Base-by-base conservation (phyloP, 1,139 yeast species). In the Yamadazyma mexicana region DNA sequence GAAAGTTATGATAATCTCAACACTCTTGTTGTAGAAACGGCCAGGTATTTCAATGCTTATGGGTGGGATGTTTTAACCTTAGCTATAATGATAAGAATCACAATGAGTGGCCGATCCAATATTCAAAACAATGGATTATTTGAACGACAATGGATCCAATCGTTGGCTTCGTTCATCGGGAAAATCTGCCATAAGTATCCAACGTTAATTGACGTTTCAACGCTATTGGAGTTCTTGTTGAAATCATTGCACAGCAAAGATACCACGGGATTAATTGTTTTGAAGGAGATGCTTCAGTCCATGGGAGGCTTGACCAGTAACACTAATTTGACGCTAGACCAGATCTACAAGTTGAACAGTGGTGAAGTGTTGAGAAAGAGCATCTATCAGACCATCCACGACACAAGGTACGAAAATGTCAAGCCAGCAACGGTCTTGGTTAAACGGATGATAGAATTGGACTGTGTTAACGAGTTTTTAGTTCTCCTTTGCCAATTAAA, bases 1-100 rank as follows among this genome's bases (percentile, higher is more conserved):
- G 98, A 94, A 59, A 88, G 95, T 65, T 94, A 92, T 56, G 96
- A 87, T 56, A 92, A 89, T 56, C 76, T 89, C 48, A 87, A 83
- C 39, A 81, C 79, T 33, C 69, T 89, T 41, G 82, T 92, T 10
- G 91, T 88, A 9, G 86, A 84, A 40, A 81, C 95, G 2, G 91
- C 96, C 0, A 69, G 83, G 34, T 85, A 81, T 52, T 87, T 89
- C 58, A 85, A 84, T 40, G 75, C 69, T 7, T 83, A 85, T 55
- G 92, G 91, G 0, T 89, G 95, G 91, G 98, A 91, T 58, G 86
- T 81, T 1, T 64, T 91, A 31, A 83, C 92, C 2, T 81, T 79
- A 50, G 91, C 87, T 1, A 65, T 91, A 6, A 66, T 89, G 58
- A 75, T 81, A 54, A 78, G 95, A 51, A 69, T 92, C 25, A 81